Conservation (phyloP, 208 protist species). For the Trypanosoma lewisi region DNA sequence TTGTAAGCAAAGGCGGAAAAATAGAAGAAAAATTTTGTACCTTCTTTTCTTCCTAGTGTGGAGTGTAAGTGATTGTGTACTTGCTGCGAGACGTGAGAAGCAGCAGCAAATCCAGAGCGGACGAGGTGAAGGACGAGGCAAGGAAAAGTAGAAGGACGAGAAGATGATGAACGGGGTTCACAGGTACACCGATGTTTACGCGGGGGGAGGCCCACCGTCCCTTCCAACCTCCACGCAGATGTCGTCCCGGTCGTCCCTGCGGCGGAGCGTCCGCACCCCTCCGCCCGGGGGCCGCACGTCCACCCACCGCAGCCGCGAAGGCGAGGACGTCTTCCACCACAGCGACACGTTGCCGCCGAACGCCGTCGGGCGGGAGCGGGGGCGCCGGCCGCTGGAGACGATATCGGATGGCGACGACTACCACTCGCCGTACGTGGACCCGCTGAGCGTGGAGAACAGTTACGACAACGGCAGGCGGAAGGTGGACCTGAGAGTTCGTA, state of each 20-base stretch:
- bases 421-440: neutral
- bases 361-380: neutral
- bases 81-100: no score
- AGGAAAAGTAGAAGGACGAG: no score
- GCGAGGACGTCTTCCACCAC: slow-evolving; percentile 10
- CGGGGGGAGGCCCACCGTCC: no score
- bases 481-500: slow-evolving; percentile 44
- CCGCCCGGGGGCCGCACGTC: neutral
- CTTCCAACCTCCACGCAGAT: no score
- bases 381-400: neutral
- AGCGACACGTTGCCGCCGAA: slow-evolving; percentile 21
- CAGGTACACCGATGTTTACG: no score
- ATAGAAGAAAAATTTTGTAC: no score
- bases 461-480: neutral
- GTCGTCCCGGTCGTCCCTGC: neutral
- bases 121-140: no score
- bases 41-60: no score
- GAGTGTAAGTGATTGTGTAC: no score
- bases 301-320: neutral
- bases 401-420: slow-evolving; percentile 16
- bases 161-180: no score
- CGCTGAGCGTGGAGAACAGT: neutral
- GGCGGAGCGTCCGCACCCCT: neutral
- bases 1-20: no score
- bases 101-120: no score